Evolutionary conservation across 306 rosid genomes (phyloP).

Genomic region (Carpinus fangiana): DNA sequence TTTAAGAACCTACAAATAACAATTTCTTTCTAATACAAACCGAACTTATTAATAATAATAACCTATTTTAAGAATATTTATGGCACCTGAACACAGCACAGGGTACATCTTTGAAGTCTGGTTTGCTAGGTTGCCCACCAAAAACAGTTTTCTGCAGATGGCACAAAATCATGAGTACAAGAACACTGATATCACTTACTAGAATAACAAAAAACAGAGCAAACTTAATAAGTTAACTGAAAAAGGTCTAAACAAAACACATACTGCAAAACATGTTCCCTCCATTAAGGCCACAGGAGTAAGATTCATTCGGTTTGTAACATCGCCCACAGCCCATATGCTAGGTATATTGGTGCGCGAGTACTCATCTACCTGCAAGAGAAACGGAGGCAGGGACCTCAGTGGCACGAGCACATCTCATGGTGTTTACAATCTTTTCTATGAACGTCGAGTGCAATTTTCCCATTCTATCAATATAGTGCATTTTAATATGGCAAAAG

Average conservation of each 20-base stretch:
- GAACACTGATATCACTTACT: constrained; percentile 7
- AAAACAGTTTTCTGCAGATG: constrained; percentile 78
- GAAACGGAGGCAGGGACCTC: constrained; percentile 12
- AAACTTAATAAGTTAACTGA: background rate
- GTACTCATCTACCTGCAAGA: constrained; percentile 73
- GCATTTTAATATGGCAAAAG: background rate
- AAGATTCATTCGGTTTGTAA: constrained; percentile 82
- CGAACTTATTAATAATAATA: background rate
- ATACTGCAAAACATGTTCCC: constrained; percentile 79
- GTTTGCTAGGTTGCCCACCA: constrained; percentile 67
- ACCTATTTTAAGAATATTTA: background rate
- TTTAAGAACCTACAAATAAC: background rate
- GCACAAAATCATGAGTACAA: constrained; percentile 20
- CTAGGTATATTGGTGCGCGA: constrained; percentile 74
- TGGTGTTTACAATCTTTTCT: constrained; percentile 1
- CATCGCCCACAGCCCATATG: constrained; percentile 98
- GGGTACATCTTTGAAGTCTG: constrained; percentile 61
- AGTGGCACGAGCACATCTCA: background rate
- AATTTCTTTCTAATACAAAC: background rate
- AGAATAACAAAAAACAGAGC: background rate
- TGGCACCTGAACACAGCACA: constrained; percentile 53
- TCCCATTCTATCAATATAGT: background rate
- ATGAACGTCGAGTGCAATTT: background rate
- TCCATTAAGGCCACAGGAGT: constrained; percentile 98
- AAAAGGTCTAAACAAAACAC: constrained; percentile 33